Percentiles rank a stretch among this genome's conserved stretches.
These are phyloP conservation scores for Scutellaria barbata DNA, from an alignment of 257 asterid genomes.

Conservation along the genomic window DNA sequence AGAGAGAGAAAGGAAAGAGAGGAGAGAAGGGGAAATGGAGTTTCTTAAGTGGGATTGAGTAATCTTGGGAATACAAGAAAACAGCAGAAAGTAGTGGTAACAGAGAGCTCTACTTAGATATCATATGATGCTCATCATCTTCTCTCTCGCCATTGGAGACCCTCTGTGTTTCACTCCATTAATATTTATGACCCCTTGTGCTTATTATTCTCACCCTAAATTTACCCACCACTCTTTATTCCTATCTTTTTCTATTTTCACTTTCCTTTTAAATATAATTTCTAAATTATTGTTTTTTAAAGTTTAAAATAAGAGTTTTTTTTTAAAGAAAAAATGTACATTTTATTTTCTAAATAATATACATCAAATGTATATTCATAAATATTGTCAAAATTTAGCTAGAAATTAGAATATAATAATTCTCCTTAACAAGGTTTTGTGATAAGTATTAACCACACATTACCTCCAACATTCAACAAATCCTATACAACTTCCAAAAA, in stretches of 20 bases:
- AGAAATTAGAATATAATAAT: too few relatives aligned
- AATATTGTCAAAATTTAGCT: too few relatives aligned
- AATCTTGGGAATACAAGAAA: constrained; percentile 38
- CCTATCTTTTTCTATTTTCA: background rate
- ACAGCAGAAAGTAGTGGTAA: constrained; percentile 46
- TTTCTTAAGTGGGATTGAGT: constrained; percentile 38
- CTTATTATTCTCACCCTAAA: constrained; percentile 20
- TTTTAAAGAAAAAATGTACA: too few relatives aligned
- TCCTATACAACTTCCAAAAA: too few relatives aligned
- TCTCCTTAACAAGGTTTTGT: too few relatives aligned
- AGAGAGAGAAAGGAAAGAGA: constrained; percentile 27
- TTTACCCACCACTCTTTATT: constrained; percentile 18
- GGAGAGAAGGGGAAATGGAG: background rate
- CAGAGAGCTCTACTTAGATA: constrained; percentile 45
- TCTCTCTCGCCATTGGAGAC: constrained; percentile 33
- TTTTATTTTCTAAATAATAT: too few relatives aligned
- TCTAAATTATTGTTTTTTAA: too few relatives aligned
- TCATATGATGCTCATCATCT: constrained; percentile 18
- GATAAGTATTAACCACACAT: too few relatives aligned
- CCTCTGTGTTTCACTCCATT: constrained; percentile 29
- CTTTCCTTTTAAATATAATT: background rate
- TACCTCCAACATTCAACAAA: too few relatives aligned
- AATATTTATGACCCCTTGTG: constrained; percentile 14
- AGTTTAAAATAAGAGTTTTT: too few relatives aligned
- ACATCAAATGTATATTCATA: too few relatives aligned